phyloP scores from a whole-genome alignment of 2,329 filamentous ascomycete genomes.

The Stemphylium beticola region DNA sequence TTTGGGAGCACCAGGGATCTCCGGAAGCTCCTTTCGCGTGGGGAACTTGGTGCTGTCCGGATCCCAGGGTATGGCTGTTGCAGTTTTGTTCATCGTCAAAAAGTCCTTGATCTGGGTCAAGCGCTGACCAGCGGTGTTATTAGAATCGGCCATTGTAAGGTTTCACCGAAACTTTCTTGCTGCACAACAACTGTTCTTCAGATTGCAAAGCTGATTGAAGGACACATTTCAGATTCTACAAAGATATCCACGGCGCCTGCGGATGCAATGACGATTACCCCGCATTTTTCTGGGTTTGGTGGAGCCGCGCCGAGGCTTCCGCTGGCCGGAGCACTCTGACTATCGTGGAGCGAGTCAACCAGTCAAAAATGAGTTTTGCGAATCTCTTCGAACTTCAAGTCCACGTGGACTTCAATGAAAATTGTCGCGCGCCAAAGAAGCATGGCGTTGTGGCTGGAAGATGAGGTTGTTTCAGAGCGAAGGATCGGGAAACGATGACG shows the following conservation, averaged over 20 bases:
- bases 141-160: conserved; percentile 42
- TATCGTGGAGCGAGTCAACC: background rate
- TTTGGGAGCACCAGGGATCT: conserved; percentile 59
- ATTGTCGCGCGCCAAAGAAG: background rate
- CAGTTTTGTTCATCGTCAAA: conserved; percentile 54
- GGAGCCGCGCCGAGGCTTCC: background rate
- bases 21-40: conserved; percentile 59
- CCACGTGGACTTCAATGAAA: background rate
- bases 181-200: background rate
- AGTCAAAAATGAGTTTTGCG: background rate
- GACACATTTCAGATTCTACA: background rate
- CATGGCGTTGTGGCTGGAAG: background rate
- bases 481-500: conserved; percentile 1
- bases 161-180: background rate
- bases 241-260: background rate
- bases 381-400: background rate
- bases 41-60: conserved; percentile 61
- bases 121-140: conserved; percentile 42
- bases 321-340: background rate
- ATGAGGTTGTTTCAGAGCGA: background rate
- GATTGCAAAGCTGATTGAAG: background rate
- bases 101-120: conserved; percentile 55
- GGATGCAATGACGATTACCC: conserved; percentile 7
- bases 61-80: conserved; percentile 60
- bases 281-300: conserved; percentile 4